phyloP scores from a whole-genome alignment of 2,329 filamentous ascomycete genomes.

The Ceratocystis albifundus region DNA sequence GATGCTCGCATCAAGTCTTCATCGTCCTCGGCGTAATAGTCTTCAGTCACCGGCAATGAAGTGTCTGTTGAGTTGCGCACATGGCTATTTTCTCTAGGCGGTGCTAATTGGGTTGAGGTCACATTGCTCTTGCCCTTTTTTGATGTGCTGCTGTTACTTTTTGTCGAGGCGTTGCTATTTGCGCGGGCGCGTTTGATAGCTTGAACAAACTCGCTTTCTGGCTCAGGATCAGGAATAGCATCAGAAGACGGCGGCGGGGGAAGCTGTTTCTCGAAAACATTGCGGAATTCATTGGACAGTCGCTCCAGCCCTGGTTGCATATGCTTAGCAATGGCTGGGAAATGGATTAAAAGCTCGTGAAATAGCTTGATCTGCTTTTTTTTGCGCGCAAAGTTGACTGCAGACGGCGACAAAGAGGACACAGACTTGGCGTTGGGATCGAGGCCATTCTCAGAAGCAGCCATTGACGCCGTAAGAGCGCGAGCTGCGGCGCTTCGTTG shows the following conservation, averaged over 20 bases:
- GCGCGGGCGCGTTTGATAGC: constrained; percentile 46
- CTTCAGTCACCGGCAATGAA: constrained; percentile 43
- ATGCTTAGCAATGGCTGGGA: constrained; percentile 89
- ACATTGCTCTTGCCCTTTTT: constrained; percentile 30
- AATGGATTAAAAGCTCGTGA: constrained; percentile 76
- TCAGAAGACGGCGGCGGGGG: constrained; percentile 40
- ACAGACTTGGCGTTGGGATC: not conserved
- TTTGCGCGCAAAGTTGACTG: constrained; percentile 39
- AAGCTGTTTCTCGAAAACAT: constrained; percentile 72
- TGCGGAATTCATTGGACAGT: constrained; percentile 78
- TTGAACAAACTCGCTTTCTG: constrained; percentile 44
- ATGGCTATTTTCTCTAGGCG: not conserved
- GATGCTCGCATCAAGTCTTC: constrained; percentile 82
- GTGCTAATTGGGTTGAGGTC: not conserved
- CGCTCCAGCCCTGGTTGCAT: constrained; percentile 88
- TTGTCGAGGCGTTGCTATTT: constrained; percentile 27
- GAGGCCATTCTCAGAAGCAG: constrained; percentile 29
- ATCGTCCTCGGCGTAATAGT: constrained; percentile 73
- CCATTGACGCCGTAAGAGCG: constrained; percentile 16
- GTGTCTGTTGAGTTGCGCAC: constrained; percentile 22
- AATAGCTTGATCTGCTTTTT: constrained; percentile 93
- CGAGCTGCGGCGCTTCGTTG: constrained; percentile 24
- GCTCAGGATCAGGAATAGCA: constrained; percentile 43
- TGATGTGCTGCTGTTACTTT: constrained; percentile 25
- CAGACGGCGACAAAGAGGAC: constrained; percentile 23